These are phyloP conservation scores for Mycena belliarum DNA, from an alignment of 768 basidiomycete genomes.

Conservation along the genomic window DNA sequence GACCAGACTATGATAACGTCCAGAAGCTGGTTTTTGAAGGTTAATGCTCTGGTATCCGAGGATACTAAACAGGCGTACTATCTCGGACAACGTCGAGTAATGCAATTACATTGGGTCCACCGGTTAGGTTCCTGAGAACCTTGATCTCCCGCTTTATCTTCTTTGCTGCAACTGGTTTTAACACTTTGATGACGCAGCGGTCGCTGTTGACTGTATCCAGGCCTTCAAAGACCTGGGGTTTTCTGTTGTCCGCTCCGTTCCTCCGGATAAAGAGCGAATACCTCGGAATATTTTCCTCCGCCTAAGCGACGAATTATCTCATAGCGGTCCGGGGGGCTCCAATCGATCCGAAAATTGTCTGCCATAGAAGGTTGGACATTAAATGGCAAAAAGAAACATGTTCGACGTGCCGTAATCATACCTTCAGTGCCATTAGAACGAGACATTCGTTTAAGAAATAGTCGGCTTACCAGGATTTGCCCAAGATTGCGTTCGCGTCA, in stretches of 20 bases:
- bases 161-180: slow-evolving; percentile 70
- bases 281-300: slow-evolving; percentile 69
- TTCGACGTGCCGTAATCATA: neutral
- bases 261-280: slow-evolving; percentile 26
- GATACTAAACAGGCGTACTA: slow-evolving; percentile 26
- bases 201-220: slow-evolving; percentile 55
- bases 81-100: slow-evolving; percentile 71
- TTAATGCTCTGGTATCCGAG: neutral
- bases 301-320: slow-evolving; percentile 66
- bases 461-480: slow-evolving; percentile 54
- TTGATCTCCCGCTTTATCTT: slow-evolving; percentile 80
- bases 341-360: slow-evolving; percentile 61
- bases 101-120: slow-evolving; percentile 69
- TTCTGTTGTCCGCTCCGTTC: neutral
- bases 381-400: neutral
- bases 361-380: slow-evolving; percentile 30
- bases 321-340: slow-evolving; percentile 68
- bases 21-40: slow-evolving; percentile 38
- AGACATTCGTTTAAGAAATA: neutral
- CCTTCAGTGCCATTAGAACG: neutral
- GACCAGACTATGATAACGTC: slow-evolving; percentile 62
- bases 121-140: slow-evolving; percentile 66
- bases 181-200: slow-evolving; percentile 66
- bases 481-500: slow-evolving; percentile 58
- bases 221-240: slow-evolving; percentile 56